A percentile compares a stretch with the other conserved stretches of the same genome.
These are phyloP conservation scores for Chalara sp. DNA, from an alignment of 2,329 filamentous ascomycete genomes.

Conservation along the genomic window DNA sequence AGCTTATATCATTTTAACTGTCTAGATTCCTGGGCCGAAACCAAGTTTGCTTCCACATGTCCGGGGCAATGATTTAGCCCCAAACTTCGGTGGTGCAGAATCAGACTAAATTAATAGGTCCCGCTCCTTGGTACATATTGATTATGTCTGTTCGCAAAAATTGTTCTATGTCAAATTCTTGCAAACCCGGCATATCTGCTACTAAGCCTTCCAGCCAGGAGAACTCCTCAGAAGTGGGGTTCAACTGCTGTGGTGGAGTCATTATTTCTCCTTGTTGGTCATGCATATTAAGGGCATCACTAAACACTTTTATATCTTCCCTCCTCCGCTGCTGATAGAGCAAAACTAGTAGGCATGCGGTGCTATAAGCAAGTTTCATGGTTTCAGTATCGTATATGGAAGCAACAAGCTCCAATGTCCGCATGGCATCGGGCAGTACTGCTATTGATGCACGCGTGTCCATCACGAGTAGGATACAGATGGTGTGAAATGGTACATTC, in stretches of 20 bases:
- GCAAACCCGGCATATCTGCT: neutral
- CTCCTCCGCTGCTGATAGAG: slow-evolving; percentile 1
- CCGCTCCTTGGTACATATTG: neutral
- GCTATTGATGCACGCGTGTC: slow-evolving; percentile 5
- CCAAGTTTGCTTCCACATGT: too few species aligned
- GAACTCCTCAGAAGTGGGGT: neutral
- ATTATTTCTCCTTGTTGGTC: neutral
- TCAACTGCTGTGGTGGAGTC: neutral
- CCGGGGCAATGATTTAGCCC: too few species aligned
- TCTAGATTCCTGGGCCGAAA: too few species aligned
- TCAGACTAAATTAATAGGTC: too few species aligned
- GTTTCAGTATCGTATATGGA: neutral
- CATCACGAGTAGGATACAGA: slow-evolving; percentile 9
- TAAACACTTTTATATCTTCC: slow-evolving; percentile 1
- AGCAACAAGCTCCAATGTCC: slow-evolving; percentile 4
- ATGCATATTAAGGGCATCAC: neutral
- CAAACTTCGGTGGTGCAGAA: too few species aligned
- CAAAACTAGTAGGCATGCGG: slow-evolving; percentile 2
- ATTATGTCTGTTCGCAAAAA: neutral
- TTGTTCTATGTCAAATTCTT: neutral
- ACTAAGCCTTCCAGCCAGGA: slow-evolving; percentile 2
- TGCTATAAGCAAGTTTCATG: slow-evolving; percentile 4
- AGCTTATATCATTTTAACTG: too few species aligned
- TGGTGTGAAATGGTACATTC: slow-evolving; percentile 9
- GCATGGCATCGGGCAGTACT: slow-evolving; percentile 4